A percentile compares a stretch with the other conserved stretches of the same genome.
These are phyloP conservation scores for Juncus effusus DNA, from an alignment of 176 grass and related monocot genomes.

Conservation along the genomic window DNA sequence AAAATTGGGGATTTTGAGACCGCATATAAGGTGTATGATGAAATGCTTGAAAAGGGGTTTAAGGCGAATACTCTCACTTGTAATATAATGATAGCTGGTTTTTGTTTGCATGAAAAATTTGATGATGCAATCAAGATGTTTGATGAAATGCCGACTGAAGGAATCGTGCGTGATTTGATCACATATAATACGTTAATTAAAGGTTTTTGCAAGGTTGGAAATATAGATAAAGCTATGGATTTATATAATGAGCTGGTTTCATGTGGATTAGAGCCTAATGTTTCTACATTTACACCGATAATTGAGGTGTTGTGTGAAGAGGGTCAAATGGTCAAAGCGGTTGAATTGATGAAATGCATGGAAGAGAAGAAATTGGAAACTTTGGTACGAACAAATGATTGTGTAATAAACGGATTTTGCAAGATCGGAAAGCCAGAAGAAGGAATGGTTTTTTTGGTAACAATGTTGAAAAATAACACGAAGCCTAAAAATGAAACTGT, in stretches of 20 bases:
- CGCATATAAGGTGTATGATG: constrained; percentile 49
- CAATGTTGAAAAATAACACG: constrained; percentile 65
- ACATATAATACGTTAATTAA: constrained; percentile 70
- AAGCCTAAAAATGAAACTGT: constrained; percentile 48
- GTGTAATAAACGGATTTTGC: constrained; percentile 62
- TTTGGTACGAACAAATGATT: constrained; percentile 47
- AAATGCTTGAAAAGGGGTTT: constrained; percentile 63
- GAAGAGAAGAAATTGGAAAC: constrained; percentile 55
- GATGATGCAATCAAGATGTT: constrained; percentile 46
- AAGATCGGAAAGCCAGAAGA: constrained; percentile 50
- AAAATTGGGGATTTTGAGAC: constrained; percentile 51
- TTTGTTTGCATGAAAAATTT: constrained; percentile 42
- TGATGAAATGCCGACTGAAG: constrained; percentile 54
- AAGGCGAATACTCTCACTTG: constrained; percentile 53
- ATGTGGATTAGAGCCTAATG: constrained; percentile 48
- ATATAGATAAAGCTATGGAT: constrained; percentile 30
- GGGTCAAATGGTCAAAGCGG: constrained; percentile 43
- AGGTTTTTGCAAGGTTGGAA: constrained; percentile 58
- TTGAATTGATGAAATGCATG: constrained; percentile 65
- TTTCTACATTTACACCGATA: constrained; percentile 53
- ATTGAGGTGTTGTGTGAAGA: constrained; percentile 54
- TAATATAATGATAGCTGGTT: constrained; percentile 50
- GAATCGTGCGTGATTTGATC: constrained; percentile 49
- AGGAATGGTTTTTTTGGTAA: constrained; percentile 64
- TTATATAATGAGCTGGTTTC: constrained; percentile 39